Evolutionary conservation across 2,329 filamentous ascomycete genomes (phyloP).

Genomic region (Lachnellula hyalina): DNA sequence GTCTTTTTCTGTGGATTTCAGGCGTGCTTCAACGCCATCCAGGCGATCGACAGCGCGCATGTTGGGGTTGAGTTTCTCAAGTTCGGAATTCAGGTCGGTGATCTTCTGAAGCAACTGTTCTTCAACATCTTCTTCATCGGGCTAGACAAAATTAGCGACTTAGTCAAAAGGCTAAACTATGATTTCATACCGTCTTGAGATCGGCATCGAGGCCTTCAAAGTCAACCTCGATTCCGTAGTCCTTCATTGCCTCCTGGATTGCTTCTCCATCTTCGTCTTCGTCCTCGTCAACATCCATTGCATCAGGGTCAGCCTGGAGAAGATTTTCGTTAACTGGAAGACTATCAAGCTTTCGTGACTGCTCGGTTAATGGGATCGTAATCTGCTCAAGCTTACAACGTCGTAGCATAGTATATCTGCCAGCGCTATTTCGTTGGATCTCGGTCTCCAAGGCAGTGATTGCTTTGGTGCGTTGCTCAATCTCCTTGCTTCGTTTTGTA

Average conservation of each 20-base stretch:
- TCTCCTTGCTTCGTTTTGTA: slow-evolving; percentile 77
- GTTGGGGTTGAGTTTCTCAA: slow-evolving; percentile 94
- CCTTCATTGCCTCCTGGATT: slow-evolving; percentile 65
- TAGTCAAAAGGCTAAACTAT: slow-evolving; percentile 9
- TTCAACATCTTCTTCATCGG: slow-evolving; percentile 66
- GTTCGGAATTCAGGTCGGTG: slow-evolving; percentile 63
- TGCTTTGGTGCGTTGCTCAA: slow-evolving; percentile 68
- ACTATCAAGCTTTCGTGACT: slow-evolving; percentile 67
- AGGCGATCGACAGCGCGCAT: slow-evolving; percentile 92
- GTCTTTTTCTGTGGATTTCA: slow-evolving; percentile 80
- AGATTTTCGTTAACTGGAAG: slow-evolving; percentile 84
- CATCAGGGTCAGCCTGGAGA: slow-evolving; percentile 71
- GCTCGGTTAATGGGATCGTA: slow-evolving; percentile 69
- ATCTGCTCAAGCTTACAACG: slow-evolving; percentile 94
- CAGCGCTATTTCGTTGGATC: slow-evolving; percentile 77
- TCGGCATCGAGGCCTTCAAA: slow-evolving; percentile 80
- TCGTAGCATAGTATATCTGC: slow-evolving; percentile 77
- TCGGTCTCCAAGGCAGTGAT: slow-evolving; percentile 78
- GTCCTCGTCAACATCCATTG: slow-evolving; percentile 91
- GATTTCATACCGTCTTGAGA: slow-evolving; percentile 61
- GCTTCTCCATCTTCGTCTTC: slow-evolving; percentile 69
- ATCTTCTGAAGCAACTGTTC: slow-evolving; percentile 75
- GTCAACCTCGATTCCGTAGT: slow-evolving; percentile 87
- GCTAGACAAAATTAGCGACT: slow-evolving; percentile 39
- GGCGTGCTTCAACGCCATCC: slow-evolving; percentile 75